Evolutionary conservation across 768 basidiomycete species (phyloP).

Genomic region (Cystofilobasidium bisporidii): DNA sequence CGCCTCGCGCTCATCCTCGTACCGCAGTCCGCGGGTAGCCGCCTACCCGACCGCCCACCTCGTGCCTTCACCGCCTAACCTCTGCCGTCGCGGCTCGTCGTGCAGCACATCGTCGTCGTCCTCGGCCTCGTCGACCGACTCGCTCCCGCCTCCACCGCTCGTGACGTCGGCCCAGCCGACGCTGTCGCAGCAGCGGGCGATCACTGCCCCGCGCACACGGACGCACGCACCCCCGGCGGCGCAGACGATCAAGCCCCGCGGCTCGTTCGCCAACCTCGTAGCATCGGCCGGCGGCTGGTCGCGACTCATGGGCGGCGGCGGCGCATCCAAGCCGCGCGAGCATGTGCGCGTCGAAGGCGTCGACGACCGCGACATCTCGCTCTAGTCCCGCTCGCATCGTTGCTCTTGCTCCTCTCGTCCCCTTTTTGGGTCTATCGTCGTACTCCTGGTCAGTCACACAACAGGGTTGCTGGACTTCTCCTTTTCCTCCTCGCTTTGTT

Average conservation of each 20-base stretch:
- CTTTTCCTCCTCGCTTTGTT: background rate
- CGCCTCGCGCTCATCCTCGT: slow-evolving; percentile 2
- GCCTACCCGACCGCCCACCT: background rate
- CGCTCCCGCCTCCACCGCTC: slow-evolving; percentile 17
- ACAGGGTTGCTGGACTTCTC: slow-evolving; percentile 6
- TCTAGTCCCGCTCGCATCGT: background rate
- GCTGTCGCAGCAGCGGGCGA: slow-evolving; percentile 13
- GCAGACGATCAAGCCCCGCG: slow-evolving; percentile 22
- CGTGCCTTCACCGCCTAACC: slow-evolving; percentile 1
- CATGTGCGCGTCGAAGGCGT: slow-evolving; percentile 13
- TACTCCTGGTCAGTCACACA: background rate
- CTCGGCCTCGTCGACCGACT: slow-evolving; percentile 11
- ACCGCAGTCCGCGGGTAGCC: no score
- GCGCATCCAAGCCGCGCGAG: slow-evolving; percentile 13
- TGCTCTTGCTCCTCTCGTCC: background rate
- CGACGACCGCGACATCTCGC: slow-evolving; percentile 12
- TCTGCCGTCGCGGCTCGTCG: slow-evolving; percentile 18
- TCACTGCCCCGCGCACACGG: background rate
- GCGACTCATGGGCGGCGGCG: slow-evolving; percentile 17
- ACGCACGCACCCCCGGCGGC: background rate
- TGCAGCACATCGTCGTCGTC: slow-evolving; percentile 16
- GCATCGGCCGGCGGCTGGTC: slow-evolving; percentile 23
- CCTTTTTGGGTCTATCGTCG: background rate
- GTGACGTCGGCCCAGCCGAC: slow-evolving; percentile 13
- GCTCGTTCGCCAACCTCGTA: slow-evolving; percentile 26